phyloP scores from a whole-genome alignment of 2,329 filamentous ascomycete genomes.

The Albifimbria verrucaria region DNA sequence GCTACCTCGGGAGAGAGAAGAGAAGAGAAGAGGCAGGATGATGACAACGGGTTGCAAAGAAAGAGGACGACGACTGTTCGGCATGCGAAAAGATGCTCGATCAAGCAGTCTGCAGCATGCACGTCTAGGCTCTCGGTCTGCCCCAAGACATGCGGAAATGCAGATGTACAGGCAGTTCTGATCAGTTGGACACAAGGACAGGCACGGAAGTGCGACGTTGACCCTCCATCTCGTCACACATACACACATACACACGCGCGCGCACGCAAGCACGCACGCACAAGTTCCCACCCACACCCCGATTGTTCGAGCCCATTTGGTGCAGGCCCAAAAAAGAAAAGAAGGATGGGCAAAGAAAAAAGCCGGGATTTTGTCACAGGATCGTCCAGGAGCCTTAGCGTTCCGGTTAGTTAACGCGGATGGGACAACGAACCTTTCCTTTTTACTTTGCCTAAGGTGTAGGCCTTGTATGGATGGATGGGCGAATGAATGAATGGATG shows the following conservation, averaged over 20 bases:
- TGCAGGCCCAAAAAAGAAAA: not conserved
- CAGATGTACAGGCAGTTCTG: not conserved
- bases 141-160: not conserved
- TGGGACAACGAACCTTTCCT: not conserved
- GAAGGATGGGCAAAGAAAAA: too few species aligned
- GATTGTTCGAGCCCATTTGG: not conserved
- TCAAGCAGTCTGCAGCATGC: not conserved
- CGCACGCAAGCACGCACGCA: not conserved
- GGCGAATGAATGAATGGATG: too few species aligned
- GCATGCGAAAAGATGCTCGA: not conserved
- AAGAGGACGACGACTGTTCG: not conserved
- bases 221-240: not conserved
- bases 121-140: not conserved
- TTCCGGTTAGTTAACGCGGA: not conserved
- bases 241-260: too few species aligned
- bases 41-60: not conserved
- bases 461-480: not conserved
- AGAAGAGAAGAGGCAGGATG: not conserved
- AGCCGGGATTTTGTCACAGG: not conserved
- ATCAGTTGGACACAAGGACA: not conserved
- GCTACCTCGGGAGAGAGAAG: too few species aligned
- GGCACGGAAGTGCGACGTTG: not conserved
- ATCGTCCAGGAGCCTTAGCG: not conserved
- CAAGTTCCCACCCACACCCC: not conserved
- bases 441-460: not conserved